Base-by-base conservation (phyloP, 1,284 basidiomycete species). In the Schizopora paradoxa region DNA sequence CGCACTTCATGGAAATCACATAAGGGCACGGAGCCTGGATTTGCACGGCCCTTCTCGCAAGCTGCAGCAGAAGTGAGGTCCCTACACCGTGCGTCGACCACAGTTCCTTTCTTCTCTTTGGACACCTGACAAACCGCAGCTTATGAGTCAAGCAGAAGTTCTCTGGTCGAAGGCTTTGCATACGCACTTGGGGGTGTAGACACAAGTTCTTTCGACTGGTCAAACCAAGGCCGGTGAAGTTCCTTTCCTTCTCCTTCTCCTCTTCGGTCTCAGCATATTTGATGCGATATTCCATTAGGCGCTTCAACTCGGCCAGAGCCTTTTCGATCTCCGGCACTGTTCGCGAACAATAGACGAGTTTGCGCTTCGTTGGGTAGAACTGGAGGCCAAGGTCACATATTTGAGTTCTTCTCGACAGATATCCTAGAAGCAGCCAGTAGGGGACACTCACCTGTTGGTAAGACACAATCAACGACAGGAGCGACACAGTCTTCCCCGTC, bases 291-390 rank as follows among this genome's bases (percentile, higher is more conserved):
- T 82, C 82, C 85, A 99, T 92, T 31, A 99, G 69, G 37, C 95
- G 74, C 65, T 98, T 96, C 60, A 99, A 69, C 69, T 99, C 96
- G 1, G 93, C 84, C 38, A 99, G 72, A 0, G 96, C 96, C 66
- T 99, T 99, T 66, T 99, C 96, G 56, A 99, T 99, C 68, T 99
- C 96, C 5, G 96, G 96, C n/a, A 99, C 96, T 2, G 96, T 99
- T 61, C 96, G 94, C 19, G 96, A 99, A 66, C 96, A 99, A 66
- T 99, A 99, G 56, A 99, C 87, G 55, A 99, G 82, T 65, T 99
- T 99, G 53, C 96, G 79, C 51, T 86, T 83, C 6, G 83, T 86
- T 6, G 92, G 89, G 62, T 94, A 91, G 67, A 93, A 96, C 89
- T 94, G 54, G 21, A 23, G 49, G 4, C 43, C 33, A 22, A 6